phyloP scores from a whole-genome alignment of 2,329 filamentous ascomycete genomes.

The Fusarium devonianum region DNA sequence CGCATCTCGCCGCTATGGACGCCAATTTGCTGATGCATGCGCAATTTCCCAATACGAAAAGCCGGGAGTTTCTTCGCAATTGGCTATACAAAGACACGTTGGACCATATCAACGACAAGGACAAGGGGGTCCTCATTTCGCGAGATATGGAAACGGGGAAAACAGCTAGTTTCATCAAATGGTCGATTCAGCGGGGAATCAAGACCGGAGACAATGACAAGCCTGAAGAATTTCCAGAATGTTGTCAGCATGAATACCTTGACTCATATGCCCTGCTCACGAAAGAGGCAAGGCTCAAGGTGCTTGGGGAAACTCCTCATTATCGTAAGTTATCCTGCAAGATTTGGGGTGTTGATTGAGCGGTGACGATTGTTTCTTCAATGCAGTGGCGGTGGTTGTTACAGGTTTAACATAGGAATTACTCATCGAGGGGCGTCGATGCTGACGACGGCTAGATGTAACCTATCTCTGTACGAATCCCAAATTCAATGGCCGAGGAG shows the following conservation, averaged over 20 bases:
- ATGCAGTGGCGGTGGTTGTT: too few relatives aligned
- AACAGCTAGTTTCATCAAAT: constrained; percentile 48
- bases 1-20: constrained; percentile 51
- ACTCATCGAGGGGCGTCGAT: constrained; percentile 2
- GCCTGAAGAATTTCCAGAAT: constrained; percentile 42
- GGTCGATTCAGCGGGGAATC: constrained; percentile 42
- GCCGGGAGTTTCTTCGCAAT: constrained; percentile 39
- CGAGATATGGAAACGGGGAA: constrained; percentile 40
- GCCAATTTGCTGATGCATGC: constrained; percentile 49
- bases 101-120: constrained; percentile 38
- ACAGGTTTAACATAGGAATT: too few relatives aligned
- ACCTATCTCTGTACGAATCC: constrained; percentile 52
- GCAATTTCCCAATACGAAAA: constrained; percentile 48
- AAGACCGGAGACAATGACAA: constrained; percentile 21
- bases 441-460: constrained; percentile 43
- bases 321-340: constrained; percentile 47
- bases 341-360: too few relatives aligned
- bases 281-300: constrained; percentile 43
- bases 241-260: constrained; percentile 43
- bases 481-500: constrained; percentile 46
- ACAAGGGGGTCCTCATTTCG: constrained; percentile 47
- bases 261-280: constrained; percentile 45
- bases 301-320: constrained; percentile 43
- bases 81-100: constrained; percentile 45
- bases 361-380: too few relatives aligned